Evolutionary conservation across 1,284 basidiomycete species (phyloP), one percentile per base, ranked within the genome.

Genomic region (Rhodotorula sp.): DNA sequence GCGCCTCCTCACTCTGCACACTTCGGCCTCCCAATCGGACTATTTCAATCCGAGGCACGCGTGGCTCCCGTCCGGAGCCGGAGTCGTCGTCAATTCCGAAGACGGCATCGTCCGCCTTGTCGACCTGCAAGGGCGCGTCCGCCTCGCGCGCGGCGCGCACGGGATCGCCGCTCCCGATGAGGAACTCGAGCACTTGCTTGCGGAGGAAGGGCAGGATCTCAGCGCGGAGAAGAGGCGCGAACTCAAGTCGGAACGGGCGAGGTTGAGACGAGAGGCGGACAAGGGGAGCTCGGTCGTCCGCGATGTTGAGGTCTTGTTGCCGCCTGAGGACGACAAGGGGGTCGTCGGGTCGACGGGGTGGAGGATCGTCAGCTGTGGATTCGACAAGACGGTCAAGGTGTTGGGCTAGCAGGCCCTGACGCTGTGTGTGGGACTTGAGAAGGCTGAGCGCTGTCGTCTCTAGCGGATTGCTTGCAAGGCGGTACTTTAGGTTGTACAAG

Each of bases 91-190:
- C 61, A 77, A 73, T 51, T 73, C 71, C 39, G 79, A 79, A 21
- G 79, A 79, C 62, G 79, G 79, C 26, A 48, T 78, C 23, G 54
- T 79, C 1, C 71, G 77, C 31, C 48, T 79, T 29, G 71, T 79
- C 23, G 74, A 73, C 43, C 49, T 79, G 4, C 49, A 59, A 7
- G 77, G 77, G 4, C 68, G 64, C 20, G 64, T 75, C 0, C 63
- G 70, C 6, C 8, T 63, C 12, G 34, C 34, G 10, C 64, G 69
- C 18, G 69, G 68, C 2, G 76, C 78, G 29, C 79, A 79, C 48
- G 79, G 79, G 0, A 51, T 69, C 8, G 77, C 78, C 21, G 79
- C 71, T 12, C 71, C 74, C 26, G 26, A 47, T 23, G 67, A 63
- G 8, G 62, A 65, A 12, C 66, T 58, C 18, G 74, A 66, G 18